Conservation (phyloP, 1,284 basidiomycete species). For the Microbotryum saponariae region DNA sequence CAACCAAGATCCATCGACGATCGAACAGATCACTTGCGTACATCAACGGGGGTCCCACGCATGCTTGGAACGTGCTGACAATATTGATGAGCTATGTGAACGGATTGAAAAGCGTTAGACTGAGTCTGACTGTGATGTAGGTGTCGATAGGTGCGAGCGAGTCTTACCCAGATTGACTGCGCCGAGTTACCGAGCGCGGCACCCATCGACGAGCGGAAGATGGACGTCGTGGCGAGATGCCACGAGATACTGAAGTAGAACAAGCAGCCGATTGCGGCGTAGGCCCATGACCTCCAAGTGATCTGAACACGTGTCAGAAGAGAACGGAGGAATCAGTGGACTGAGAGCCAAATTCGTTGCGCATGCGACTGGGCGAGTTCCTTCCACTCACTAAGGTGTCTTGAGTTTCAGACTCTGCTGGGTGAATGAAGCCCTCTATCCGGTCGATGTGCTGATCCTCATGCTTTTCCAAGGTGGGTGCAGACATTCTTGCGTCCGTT, state of each 20-base stretch:
- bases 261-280: neutral
- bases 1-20: neutral
- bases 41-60: constrained; percentile 1
- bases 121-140: neutral
- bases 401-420: too few species aligned
- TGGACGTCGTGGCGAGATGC: neutral
- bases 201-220: neutral
- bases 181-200: neutral
- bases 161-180: neutral
- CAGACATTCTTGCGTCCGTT: too few species aligned
- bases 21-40: neutral
- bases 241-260: neutral
- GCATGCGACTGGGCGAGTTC: too few species aligned
- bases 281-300: constrained; percentile 1
- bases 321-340: too few species aligned
- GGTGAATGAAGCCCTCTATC: too few species aligned
- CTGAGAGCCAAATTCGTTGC: too few species aligned
- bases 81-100: neutral
- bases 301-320: neutral
- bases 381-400: too few species aligned
- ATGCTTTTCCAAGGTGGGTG: too few species aligned
- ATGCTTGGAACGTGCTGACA: constrained; percentile 1
- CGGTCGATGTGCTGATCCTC: too few species aligned
- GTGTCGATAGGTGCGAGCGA: neutral
- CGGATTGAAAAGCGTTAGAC: too few species aligned